Percentiles rank a stretch among this genome's conserved stretches.
These are phyloP conservation scores for sorghum (Sorghum bicolor) DNA, from an alignment of 176 grass and related monocot species.

Conservation along the genomic window Sorghum_bicolor_NCBIv3 NC_012872.2:71136501-71137000, in stretches of 20 bases:
- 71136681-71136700: background rate
- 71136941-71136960: conserved; percentile 5
- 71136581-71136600: background rate
- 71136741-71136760: conserved; percentile 9
- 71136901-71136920: conserved; percentile 38
- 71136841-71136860: conserved; percentile 36
- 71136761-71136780: background rate
- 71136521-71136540: background rate
- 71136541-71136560: background rate
- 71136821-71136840: conserved; percentile 41
- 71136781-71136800: conserved; percentile 1
- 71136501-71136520: background rate
- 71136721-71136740: background rate
- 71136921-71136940: conserved; percentile 17
- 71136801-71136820: conserved; percentile 17
- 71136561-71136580: background rate
- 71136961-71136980: background rate
- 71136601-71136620: background rate
- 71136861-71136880: conserved; percentile 33
- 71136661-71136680: too few species aligned
- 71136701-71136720: background rate
- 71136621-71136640: background rate
- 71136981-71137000: conserved; percentile 25
- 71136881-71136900: conserved; percentile 33
- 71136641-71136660: background rate